Conservation (phyloP, 805 yeast species). For the Scheffersomyces coipomensis region DNA sequence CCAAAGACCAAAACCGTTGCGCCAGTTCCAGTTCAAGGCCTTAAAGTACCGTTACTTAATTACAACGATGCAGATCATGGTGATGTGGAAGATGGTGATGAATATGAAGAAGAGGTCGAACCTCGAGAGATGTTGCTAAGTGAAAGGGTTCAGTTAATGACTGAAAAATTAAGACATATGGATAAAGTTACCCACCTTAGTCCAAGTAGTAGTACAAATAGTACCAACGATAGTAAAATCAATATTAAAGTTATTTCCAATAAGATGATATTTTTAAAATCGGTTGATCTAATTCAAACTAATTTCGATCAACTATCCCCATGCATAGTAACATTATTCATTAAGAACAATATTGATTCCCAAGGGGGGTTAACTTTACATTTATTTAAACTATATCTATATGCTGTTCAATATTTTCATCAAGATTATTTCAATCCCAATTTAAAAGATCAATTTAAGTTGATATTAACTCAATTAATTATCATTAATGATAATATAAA, state of each 20-base stretch:
- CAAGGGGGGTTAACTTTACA: background rate
- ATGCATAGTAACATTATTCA: background rate
- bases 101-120: background rate
- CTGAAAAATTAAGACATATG: background rate
- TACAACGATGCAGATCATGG: too few species aligned
- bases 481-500: background rate
- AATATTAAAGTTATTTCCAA: background rate
- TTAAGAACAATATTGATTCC: background rate
- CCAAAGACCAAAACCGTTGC: too few species aligned
- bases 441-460: background rate
- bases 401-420: conserved; percentile 10
- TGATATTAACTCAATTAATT: background rate
- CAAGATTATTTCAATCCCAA: conserved; percentile 1
- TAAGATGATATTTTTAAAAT: too few species aligned
- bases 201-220: background rate
- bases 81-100: background rate
- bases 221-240: background rate
- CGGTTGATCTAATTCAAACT: background rate
- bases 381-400: conserved; percentile 11
- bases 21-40: background rate
- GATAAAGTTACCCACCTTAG: background rate
- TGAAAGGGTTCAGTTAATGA: conserved; percentile 1
- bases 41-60: background rate
- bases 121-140: background rate
- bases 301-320: background rate